phyloP scores from a whole-genome alignment of 371 early-diverging fungal species.

The Funneliformis caledonium region DNA sequence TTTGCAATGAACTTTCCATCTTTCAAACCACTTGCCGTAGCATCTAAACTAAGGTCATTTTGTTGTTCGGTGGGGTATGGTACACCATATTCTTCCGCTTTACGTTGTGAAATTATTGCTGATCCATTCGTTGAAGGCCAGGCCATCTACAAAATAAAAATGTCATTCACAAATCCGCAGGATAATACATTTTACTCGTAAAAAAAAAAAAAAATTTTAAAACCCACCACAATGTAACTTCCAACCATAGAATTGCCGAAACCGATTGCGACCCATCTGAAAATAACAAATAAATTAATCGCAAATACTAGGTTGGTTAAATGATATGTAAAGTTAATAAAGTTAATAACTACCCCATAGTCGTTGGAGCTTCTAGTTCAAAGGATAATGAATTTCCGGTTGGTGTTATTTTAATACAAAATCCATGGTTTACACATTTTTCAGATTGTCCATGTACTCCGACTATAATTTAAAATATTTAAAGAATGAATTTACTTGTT shows the following conservation, averaged over 20 bases:
- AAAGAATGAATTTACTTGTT: neutral
- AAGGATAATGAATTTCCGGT: neutral
- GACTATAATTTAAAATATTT: neutral
- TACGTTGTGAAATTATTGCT: slow-evolving; percentile 31
- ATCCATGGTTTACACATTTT: neutral
- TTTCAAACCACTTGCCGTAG: slow-evolving; percentile 7
- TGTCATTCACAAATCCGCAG: neutral
- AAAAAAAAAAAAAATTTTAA: neutral
- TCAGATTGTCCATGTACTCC: neutral
- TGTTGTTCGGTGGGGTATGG: slow-evolving; percentile 13
- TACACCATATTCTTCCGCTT: neutral
- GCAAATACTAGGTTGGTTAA: neutral
- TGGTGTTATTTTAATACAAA: slow-evolving; percentile 9
- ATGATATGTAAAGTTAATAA: neutral
- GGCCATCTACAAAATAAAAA: slow-evolving; percentile 25
- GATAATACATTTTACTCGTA: too few relatives aligned
- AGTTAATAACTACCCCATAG: neutral
- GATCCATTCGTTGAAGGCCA: slow-evolving; percentile 27
- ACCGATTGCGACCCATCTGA: slow-evolving; percentile 30
- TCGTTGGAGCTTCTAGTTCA: neutral
- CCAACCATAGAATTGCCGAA: slow-evolving; percentile 29
- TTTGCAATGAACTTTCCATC: neutral
- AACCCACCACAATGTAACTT: slow-evolving; percentile 30
- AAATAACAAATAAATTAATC: neutral
- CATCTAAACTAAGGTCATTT: slow-evolving; percentile 1